These are phyloP conservation scores for Tylopilus subfusipes DNA, from an alignment of 768 basidiomycete genomes.

Conservation along the genomic window DNA sequence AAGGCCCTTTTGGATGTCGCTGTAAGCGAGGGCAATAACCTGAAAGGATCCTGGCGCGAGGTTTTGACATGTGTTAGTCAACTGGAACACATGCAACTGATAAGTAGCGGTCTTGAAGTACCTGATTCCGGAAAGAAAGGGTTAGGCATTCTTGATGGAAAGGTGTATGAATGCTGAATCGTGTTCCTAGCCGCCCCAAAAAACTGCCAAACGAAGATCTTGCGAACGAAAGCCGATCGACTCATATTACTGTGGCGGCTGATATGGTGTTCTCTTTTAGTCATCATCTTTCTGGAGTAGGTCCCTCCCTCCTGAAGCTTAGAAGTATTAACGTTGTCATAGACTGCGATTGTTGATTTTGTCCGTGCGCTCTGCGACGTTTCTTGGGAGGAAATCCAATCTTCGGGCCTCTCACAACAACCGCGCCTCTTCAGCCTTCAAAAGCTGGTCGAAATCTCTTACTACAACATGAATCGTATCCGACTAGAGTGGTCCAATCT, in stretches of 20 bases:
- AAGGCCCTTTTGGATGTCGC: slow-evolving; percentile 93
- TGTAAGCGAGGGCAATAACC: slow-evolving; percentile 92
- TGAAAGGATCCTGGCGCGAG: slow-evolving; percentile 96
- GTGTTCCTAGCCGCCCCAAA: slow-evolving; percentile 36
- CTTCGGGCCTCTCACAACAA: slow-evolving; percentile 89
- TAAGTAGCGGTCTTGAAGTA: slow-evolving; percentile 85
- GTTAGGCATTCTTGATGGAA: slow-evolving; percentile 42
- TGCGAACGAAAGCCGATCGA: slow-evolving; percentile 94
- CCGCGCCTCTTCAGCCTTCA: slow-evolving; percentile 96
- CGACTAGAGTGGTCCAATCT: slow-evolving; percentile 97
- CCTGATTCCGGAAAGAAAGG: slow-evolving; percentile 76
- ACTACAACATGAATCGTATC: slow-evolving; percentile 99
- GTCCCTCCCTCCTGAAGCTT: slow-evolving; percentile 28
- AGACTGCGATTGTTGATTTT: slow-evolving; percentile 98
- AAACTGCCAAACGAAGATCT: slow-evolving; percentile 87
- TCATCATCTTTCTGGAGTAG: slow-evolving; percentile 89
- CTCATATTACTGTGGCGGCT: slow-evolving; percentile 96
- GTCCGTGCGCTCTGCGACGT: slow-evolving; percentile 94
- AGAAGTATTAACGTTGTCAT: slow-evolving; percentile 9
- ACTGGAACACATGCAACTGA: slow-evolving; percentile 97
- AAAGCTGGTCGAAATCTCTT: slow-evolving; percentile 97
- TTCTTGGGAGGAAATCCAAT: slow-evolving; percentile 99
- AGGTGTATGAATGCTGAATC: slow-evolving; percentile 5
- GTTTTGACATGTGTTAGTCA: slow-evolving; percentile 97
- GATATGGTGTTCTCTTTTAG: slow-evolving; percentile 99